Evolutionary conservation across 352 stramenopile species (phyloP).

Genomic region (Peronosclerospora sorghi): DNA sequence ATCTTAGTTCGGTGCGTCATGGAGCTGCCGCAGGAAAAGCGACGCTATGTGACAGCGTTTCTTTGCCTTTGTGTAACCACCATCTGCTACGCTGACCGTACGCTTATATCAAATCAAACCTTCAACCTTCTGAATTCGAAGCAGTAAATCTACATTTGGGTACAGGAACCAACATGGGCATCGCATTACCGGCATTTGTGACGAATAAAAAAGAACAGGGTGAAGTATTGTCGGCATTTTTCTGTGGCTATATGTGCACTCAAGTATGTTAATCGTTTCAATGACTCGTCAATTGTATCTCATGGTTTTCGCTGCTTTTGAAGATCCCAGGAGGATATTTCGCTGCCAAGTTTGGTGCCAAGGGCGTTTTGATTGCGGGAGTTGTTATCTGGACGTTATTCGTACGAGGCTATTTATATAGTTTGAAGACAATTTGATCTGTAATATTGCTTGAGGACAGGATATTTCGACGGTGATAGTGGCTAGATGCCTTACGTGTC

Average conservation of each 20-base stretch:
- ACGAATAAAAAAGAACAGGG: slow-evolving; percentile 66
- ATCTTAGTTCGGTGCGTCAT: background rate
- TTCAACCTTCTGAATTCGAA: background rate
- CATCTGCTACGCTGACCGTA: slow-evolving; percentile 82
- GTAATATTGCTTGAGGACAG: slow-evolving; percentile 7
- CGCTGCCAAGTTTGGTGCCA: slow-evolving; percentile 53
- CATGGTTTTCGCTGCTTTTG: slow-evolving; percentile 1
- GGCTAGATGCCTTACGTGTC: slow-evolving; percentile 42
- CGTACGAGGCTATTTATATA: slow-evolving; percentile 13
- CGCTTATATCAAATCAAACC: background rate
- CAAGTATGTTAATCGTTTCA: slow-evolving; percentile 31
- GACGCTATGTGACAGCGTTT: slow-evolving; percentile 61
- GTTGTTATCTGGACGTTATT: slow-evolving; percentile 81
- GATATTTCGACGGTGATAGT: slow-evolving; percentile 67
- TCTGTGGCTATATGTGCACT: slow-evolving; percentile 82
- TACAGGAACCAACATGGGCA: slow-evolving; percentile 79
- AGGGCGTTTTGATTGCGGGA: slow-evolving; percentile 57
- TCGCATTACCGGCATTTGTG: slow-evolving; percentile 68
- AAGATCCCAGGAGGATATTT: slow-evolving; percentile 74
- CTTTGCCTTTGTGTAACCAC: slow-evolving; percentile 67
- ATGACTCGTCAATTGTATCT: background rate
- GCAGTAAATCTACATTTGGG: slow-evolving; percentile 5
- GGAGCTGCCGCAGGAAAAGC: slow-evolving; percentile 20
- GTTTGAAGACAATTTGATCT: background rate
- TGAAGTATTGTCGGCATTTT: slow-evolving; percentile 76